Evolutionary conservation across 352 stramenopile genomes (phyloP).

Genomic region (Pythium aquatile): DNA sequence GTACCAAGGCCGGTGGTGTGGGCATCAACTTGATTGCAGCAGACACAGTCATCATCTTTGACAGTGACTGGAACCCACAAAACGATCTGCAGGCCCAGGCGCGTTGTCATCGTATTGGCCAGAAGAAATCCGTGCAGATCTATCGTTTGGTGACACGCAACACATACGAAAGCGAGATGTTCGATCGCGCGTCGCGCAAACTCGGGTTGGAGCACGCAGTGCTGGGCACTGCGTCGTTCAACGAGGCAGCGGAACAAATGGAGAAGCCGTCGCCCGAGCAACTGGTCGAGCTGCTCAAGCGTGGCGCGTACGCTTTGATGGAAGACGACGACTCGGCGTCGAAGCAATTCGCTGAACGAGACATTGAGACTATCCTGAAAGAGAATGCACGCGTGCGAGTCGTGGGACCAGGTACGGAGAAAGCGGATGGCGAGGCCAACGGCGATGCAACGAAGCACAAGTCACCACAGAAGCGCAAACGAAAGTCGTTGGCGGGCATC

Average conservation of each 20-base stretch:
- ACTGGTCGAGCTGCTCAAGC: slow-evolving; percentile 96
- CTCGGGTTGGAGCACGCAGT: slow-evolving; percentile 98
- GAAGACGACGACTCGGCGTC: slow-evolving; percentile 95
- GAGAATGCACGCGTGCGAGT: slow-evolving; percentile 82
- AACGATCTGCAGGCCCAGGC: slow-evolving; percentile 87
- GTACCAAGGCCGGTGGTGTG: slow-evolving; percentile 97
- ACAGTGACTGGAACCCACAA: slow-evolving; percentile 99
- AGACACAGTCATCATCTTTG: slow-evolving; percentile 99
- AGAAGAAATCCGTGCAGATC: slow-evolving; percentile 98
- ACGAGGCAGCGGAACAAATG: slow-evolving; percentile 83
- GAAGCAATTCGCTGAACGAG: slow-evolving; percentile 92
- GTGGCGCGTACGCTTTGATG: slow-evolving; percentile 98
- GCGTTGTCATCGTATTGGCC: slow-evolving; percentile 97
- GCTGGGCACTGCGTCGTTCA: slow-evolving; percentile 92
- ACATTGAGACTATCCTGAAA: slow-evolving; percentile 97
- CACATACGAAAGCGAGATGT: slow-evolving; percentile 99
- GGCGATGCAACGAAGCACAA: slow-evolving; percentile 37
- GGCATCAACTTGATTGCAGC: slow-evolving; percentile 98
- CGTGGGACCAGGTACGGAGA: slow-evolving; percentile 34
- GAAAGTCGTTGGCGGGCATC: slow-evolving; percentile 78
- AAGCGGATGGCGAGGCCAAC: slow-evolving; percentile 32
- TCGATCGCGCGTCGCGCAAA: slow-evolving; percentile 97
- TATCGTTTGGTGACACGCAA: slow-evolving; percentile 98
- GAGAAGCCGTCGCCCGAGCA: slow-evolving; percentile 88
- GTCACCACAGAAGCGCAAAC: slow-evolving; percentile 51